phyloP scores from a whole-genome alignment of 2,329 filamentous ascomycete genomes.

The Pseudocercospora cruenta region DNA sequence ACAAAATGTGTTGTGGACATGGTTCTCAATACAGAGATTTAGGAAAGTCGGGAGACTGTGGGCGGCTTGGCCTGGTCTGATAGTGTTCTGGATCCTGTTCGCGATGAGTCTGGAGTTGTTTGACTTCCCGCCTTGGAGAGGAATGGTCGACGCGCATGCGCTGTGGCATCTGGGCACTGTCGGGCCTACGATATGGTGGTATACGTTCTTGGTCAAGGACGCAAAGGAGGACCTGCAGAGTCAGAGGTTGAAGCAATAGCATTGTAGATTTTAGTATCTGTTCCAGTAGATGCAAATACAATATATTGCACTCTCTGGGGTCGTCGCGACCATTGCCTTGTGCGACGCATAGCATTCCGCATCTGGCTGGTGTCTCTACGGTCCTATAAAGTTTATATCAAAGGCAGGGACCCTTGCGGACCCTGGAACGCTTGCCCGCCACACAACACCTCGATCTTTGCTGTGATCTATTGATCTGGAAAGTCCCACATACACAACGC shows the following conservation, averaged over 20 bases:
- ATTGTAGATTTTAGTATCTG: background rate
- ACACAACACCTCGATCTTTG: no score
- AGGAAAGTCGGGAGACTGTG: conserved; percentile 71
- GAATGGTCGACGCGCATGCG: conserved; percentile 88
- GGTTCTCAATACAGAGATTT: conserved; percentile 78
- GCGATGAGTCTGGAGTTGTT: conserved; percentile 96
- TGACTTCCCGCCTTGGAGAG: conserved; percentile 84
- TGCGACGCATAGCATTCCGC: no score
- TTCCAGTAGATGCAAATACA: background rate
- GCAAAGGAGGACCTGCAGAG: conserved; percentile 78
- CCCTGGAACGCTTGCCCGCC: no score
- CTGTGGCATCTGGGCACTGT: conserved; percentile 96
- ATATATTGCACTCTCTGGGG: background rate
- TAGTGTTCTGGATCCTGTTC: conserved; percentile 87
- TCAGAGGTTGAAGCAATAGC: conserved; percentile 70
- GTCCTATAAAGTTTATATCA: no score
- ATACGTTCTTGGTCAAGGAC: conserved; percentile 89
- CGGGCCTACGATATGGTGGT: conserved; percentile 84
- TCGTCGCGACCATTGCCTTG: background rate
- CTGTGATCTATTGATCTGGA: no score
- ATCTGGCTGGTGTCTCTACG: no score
- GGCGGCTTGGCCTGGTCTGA: conserved; percentile 87
- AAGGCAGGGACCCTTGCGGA: no score
- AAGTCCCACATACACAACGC: no score
- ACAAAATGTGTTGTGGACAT: conserved; percentile 83